Evolutionary conservation across 2,329 filamentous ascomycete genomes (phyloP).

Genomic region (Colletotrichum theobromicola): DNA sequence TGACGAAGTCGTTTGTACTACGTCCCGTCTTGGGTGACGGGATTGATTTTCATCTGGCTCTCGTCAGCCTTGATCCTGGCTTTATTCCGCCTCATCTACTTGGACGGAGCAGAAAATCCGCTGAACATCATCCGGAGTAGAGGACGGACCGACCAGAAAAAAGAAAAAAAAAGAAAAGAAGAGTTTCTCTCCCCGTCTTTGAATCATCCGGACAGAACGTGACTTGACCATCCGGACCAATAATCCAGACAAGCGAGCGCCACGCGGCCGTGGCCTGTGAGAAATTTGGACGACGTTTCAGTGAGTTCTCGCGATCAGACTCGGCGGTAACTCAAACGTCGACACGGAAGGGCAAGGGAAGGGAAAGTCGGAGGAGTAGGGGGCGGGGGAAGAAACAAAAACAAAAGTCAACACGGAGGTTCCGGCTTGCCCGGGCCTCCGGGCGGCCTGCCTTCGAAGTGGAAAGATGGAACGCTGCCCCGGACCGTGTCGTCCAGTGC

Average conservation of each 20-base stretch:
- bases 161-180: background rate
- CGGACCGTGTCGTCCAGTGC: background rate
- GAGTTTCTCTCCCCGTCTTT: background rate
- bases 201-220: background rate
- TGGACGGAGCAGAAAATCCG: background rate
- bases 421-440: background rate
- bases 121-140: background rate
- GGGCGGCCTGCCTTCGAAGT: background rate
- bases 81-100: background rate
- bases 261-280: slow-evolving; percentile 1
- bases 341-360: background rate
- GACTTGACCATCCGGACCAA: background rate
- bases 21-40: background rate
- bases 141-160: background rate
- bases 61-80: background rate
- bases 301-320: slow-evolving; percentile 1
- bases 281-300: slow-evolving; percentile 15
- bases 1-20: background rate
- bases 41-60: background rate
- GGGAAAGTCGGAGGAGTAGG: background rate
- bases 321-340: slow-evolving; percentile 8
- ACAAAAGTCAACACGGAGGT: background rate
- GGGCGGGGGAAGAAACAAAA: background rate
- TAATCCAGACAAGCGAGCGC: background rate
- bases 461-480: background rate